Base-by-base conservation (phyloP, 208 protist species). In the Leishmania major region DNA sequence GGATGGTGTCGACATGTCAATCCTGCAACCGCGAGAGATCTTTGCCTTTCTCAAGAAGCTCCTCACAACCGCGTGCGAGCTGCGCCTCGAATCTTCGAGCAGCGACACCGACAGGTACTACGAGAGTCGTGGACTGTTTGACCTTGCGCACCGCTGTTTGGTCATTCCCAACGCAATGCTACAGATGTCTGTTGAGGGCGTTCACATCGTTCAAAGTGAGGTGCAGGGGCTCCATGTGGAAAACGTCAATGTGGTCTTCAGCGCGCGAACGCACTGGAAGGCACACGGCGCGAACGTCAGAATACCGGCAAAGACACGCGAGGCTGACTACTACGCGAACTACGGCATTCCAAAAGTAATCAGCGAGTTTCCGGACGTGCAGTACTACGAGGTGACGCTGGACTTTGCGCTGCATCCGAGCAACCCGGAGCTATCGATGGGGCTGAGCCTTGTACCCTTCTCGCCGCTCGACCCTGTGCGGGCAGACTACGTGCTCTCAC, bases 331-430 rank as follows among this genome's bases (percentile, higher is more conserved):
- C 59, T 96, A 92, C 87, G 84, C 91, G 31, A 93, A 92, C 82
- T 89, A 92, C 80, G 87, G 90, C 37, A 87, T 94, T 60, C 86
- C 90, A 17, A 92, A 86, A 79, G 85, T 98, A 57, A 88, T 96
- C 37, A 88, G 87, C 53, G 91, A 95, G 71, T 87, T 93, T 55
- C 93, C 93, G 5, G 93, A 96, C 37, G 94, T 93, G 85, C 88
- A 95, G 57, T 97, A 97, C 85, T 98, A 93, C 87, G 95, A 97
- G 77, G 79, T 96, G 51, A 91, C 93, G 55, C 67, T 97, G 15
- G 93, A 97, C 75, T 83, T 97, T 28, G 59, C 88, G 31, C 79
- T 96, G 55, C 88, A 84, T 67, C 78, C 83, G 31, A 86, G 88
- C 31, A 79, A 85, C 35, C 77, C 85, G 13, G 69, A 88, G n/a